A percentile compares a stretch with the other conserved stretches of the same genome.
These are phyloP conservation scores for Glonium stellatum DNA, from an alignment of 495 filamentous ascomycete species.

Conservation along the genomic window DNA sequence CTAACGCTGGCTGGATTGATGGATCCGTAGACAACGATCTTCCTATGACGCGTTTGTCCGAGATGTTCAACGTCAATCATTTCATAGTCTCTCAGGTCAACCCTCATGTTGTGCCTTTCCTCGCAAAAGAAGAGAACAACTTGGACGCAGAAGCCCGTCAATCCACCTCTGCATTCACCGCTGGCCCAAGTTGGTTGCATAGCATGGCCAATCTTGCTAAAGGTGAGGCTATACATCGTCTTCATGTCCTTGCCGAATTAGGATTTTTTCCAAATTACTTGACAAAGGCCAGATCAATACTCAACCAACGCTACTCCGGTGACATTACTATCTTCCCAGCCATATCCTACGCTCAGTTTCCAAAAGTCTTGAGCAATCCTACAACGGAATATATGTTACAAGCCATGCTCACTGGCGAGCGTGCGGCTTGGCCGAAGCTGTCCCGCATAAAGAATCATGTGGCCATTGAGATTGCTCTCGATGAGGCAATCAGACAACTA, in stretches of 20 bases:
- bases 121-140: conserved; percentile 61
- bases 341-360: conserved; percentile 66
- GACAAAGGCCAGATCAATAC: conserved; percentile 69
- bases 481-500: conserved; percentile 71
- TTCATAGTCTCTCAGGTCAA: conserved; percentile 97
- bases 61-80: conserved; percentile 98
- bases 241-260: conserved; percentile 74
- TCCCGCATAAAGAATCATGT: conserved; percentile 74
- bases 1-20: conserved; percentile 74
- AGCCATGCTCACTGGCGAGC: conserved; percentile 67
- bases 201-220: conserved; percentile 69
- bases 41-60: conserved; percentile 81
- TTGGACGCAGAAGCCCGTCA: conserved; percentile 35
- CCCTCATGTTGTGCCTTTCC: conserved; percentile 85
- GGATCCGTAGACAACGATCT: conserved; percentile 92
- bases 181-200: conserved; percentile 52
- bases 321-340: conserved; percentile 91
- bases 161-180: conserved; percentile 36
- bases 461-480: conserved; percentile 79
- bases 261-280: conserved; percentile 75
- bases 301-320: conserved; percentile 88
- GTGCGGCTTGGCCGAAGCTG: conserved; percentile 86
- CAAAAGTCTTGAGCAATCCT: conserved; percentile 75
- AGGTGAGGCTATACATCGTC: conserved; percentile 70
- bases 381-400: conserved; percentile 80